Base-by-base conservation (phyloP, 441 rosid genomes). In the Populus hybrid region DNA sequence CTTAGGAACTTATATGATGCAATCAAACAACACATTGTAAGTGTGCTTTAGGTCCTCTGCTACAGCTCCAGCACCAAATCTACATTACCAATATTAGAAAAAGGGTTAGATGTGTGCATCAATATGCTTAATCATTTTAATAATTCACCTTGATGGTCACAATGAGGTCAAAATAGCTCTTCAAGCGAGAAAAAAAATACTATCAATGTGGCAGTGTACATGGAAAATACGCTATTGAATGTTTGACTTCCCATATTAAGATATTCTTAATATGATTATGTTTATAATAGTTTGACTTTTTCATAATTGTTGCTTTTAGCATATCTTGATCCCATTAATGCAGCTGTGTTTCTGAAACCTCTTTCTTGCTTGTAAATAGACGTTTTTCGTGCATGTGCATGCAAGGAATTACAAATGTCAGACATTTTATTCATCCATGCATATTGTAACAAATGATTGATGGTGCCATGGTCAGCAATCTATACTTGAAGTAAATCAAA, bases 41-140 rank as follows among this genome's bases (percentile, higher is more conserved):
- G 67, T 77, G 23, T 75, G 73, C 79, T 81, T 78, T 78, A 68
- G 76, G 70, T 78, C 72, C 81, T 74, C 84, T 71, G 65, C 86
- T 92, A 88, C 85, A 93, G 94, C 92, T 95, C 97, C 98, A 95
- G 79, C 86, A 95, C 98, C 84, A 95, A 86, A 85, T 92, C 97
- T 95, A 83, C 88, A 86, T 63, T 67, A 24, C 71, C 82, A 84
- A 77, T 71, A 69, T 74, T 61, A 72, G 76, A 74, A 77, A 73
- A 73, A 81, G 57, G 75, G 69, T 83, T 83, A 87, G 88, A 68
- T 76, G 68, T 68, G 79, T 67, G 40, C 69, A 69, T 71, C 21
- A 61, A 67, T 63, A 73, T 64, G 36, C 26, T 10, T 34, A 69
- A 75, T 75, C 6, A 57, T 69, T 66, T 73, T 30, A 68, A 74